Percentiles rank a stretch among this genome's conserved stretches.
phyloP scores from a whole-genome alignment of 768 basidiomycete species.

The Russula brevipes region DNA sequence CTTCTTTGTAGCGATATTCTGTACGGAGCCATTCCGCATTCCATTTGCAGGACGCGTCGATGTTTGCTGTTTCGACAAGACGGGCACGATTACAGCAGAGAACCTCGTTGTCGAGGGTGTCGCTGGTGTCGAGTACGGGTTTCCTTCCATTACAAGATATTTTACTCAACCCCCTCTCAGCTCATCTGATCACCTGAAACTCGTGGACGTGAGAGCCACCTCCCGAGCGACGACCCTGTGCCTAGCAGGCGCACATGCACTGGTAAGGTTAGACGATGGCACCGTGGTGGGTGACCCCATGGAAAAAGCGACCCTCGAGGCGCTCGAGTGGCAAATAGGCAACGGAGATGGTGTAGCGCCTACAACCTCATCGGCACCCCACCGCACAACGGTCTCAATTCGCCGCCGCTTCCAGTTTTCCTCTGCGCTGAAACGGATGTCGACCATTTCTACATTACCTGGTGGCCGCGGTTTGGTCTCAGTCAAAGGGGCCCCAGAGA shows the following conservation, averaged over 20 bases:
- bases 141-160: conserved; percentile 4
- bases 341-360: conserved; percentile 67
- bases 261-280: conserved; percentile 92
- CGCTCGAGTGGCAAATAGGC: conserved; percentile 68
- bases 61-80: conserved; percentile 99
- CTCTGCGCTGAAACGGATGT: conserved; percentile 96
- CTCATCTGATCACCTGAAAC: conserved; percentile 50
- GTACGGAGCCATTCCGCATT: conserved; percentile 98
- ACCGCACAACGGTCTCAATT: conserved; percentile 61
- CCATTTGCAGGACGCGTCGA: conserved; percentile 94
- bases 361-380: conserved; percentile 43
- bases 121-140: conserved; percentile 78
- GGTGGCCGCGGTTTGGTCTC: conserved; percentile 57
- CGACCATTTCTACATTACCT: conserved; percentile 69
- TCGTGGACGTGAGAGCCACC: conserved; percentile 76
- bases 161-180: conserved; percentile 35
- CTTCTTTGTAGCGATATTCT: conserved; percentile 76
- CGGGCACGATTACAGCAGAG: conserved; percentile 96
- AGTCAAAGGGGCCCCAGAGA: conserved; percentile 97
- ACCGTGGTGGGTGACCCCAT: conserved; percentile 96
- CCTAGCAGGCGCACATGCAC: conserved; percentile 90
- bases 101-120: conserved; percentile 93
- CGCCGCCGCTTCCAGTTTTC: conserved; percentile 97
- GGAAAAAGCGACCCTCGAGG: conserved; percentile 94
- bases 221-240: conserved; percentile 75